Evolutionary conservation across 2,329 filamentous ascomycete genomes (phyloP).

Genomic region (Dothistroma septosporum): DNA sequence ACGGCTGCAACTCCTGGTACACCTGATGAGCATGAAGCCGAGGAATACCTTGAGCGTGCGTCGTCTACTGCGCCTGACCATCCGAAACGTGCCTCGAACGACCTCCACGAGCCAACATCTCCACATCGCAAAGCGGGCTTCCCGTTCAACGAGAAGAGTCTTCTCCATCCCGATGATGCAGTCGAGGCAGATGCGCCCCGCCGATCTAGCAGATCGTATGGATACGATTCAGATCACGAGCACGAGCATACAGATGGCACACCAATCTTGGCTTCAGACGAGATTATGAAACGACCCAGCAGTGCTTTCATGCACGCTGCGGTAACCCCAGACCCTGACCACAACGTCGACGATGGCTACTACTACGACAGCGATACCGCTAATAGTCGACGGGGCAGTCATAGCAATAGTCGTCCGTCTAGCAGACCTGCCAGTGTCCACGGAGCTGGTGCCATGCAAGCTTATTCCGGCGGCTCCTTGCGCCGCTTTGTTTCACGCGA

Average conservation of each 20-base stretch:
- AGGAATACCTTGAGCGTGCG: conserved; percentile 76
- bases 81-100: conserved; percentile 31
- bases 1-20: conserved; percentile 56
- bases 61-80: conserved; percentile 55
- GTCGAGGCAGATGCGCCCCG: conserved; percentile 41
- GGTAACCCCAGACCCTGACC: conserved; percentile 68
- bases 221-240: conserved; percentile 32
- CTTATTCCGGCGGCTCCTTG: conserved; percentile 49
- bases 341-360: conserved; percentile 53
- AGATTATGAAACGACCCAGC: conserved; percentile 69
- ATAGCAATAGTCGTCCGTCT: conserved; percentile 59
- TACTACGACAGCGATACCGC: conserved; percentile 48
- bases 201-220: conserved; percentile 41
- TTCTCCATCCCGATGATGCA: conserved; percentile 31
- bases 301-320: conserved; percentile 71
- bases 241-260: conserved; percentile 62
- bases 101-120: conserved; percentile 38
- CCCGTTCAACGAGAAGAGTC: conserved; percentile 39
- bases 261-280: conserved; percentile 85
- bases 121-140: conserved; percentile 47
- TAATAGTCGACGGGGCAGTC: conserved; percentile 48
- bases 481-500: conserved; percentile 53
- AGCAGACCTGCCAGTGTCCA: conserved; percentile 58
- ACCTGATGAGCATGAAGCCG: conserved; percentile 85
- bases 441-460: conserved; percentile 20